These are phyloP conservation scores for Rugosomyces carneus DNA, from an alignment of 1,284 basidiomycete genomes.

Conservation along the genomic window DNA sequence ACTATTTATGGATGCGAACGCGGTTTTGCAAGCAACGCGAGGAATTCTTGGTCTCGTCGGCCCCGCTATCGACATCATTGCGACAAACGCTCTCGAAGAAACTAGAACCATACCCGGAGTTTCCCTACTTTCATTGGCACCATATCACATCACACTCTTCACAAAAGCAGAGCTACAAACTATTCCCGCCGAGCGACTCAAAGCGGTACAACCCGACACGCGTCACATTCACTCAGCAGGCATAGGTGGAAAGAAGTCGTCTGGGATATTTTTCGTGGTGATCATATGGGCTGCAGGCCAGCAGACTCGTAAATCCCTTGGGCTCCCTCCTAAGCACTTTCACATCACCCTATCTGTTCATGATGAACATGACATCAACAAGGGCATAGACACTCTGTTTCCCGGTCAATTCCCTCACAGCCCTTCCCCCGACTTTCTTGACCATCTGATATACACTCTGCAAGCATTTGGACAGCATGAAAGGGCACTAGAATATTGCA, in stretches of 20 bases:
- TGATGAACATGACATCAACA: slow-evolving; percentile 41
- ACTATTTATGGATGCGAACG: slow-evolving; percentile 5
- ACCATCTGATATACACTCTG: slow-evolving; percentile 44
- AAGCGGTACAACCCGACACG: slow-evolving; percentile 20
- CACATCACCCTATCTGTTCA: slow-evolving; percentile 43
- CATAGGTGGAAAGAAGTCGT: slow-evolving; percentile 31
- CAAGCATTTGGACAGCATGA: slow-evolving; percentile 32
- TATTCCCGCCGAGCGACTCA: slow-evolving; percentile 10
- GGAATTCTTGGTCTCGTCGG: slow-evolving; percentile 30
- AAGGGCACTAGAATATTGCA: slow-evolving; percentile 29
- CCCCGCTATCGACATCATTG: slow-evolving; percentile 26
- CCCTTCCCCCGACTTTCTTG: slow-evolving; percentile 34
- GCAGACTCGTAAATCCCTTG: slow-evolving; percentile 38
- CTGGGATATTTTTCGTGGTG: slow-evolving; percentile 39
- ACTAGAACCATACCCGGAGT: not conserved
- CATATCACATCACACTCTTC: slow-evolving; percentile 36
- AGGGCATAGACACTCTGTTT: slow-evolving; percentile 39
- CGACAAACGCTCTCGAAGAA: slow-evolving; percentile 14
- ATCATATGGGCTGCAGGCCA: slow-evolving; percentile 54
- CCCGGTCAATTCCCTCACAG: slow-evolving; percentile 24
- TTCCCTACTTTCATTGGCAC: slow-evolving; percentile 10
- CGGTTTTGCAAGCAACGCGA: slow-evolving; percentile 18
- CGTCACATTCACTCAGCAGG: slow-evolving; percentile 30
- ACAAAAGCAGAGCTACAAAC: slow-evolving; percentile 24
- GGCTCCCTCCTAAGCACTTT: slow-evolving; percentile 46